These are phyloP conservation scores for Metschnikowia kofuensis DNA, from an alignment of 805 yeast genomes.

Conservation along the genomic window DNA sequence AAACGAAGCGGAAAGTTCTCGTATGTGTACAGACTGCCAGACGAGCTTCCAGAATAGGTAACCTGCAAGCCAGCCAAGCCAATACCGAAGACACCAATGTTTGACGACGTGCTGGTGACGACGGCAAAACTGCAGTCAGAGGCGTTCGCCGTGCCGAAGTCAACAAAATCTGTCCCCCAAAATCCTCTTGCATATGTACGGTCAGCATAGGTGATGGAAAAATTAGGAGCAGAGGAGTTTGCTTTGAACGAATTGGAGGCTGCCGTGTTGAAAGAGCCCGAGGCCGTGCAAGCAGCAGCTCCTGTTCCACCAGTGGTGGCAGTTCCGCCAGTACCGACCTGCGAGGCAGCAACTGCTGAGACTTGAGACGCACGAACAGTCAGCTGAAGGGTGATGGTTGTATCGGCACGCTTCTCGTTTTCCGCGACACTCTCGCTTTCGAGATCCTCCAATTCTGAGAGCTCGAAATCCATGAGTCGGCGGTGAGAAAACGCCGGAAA, in stretches of 20 bases:
- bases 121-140: slow-evolving; percentile 66
- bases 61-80: slow-evolving; percentile 70
- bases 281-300: slow-evolving; percentile 39
- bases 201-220: slow-evolving; percentile 49
- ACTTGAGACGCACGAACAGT: neutral
- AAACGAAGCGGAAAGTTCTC: slow-evolving; percentile 65
- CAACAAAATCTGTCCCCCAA: slow-evolving; percentile 62
- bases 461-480: slow-evolving; percentile 2
- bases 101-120: slow-evolving; percentile 61
- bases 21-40: slow-evolving; percentile 37
- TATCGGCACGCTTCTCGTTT: neutral
- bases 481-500: slow-evolving; percentile 1
- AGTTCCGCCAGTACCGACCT: neutral
- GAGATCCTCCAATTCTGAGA: neutral
- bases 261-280: slow-evolving; percentile 48
- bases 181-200: slow-evolving; percentile 45
- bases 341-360: neutral
- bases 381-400: neutral
- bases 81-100: slow-evolving; percentile 71
- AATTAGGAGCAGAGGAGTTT: slow-evolving; percentile 40
- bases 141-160: slow-evolving; percentile 48
- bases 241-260: slow-evolving; percentile 36
- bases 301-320: neutral
- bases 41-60: slow-evolving; percentile 33
- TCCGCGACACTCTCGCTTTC: neutral